A percentile compares a stretch with the other conserved stretches of the same genome.
Evolutionary conservation across 352 stramenopile species (phyloP).

Genomic region (Globisporangium paddicum): DNA sequence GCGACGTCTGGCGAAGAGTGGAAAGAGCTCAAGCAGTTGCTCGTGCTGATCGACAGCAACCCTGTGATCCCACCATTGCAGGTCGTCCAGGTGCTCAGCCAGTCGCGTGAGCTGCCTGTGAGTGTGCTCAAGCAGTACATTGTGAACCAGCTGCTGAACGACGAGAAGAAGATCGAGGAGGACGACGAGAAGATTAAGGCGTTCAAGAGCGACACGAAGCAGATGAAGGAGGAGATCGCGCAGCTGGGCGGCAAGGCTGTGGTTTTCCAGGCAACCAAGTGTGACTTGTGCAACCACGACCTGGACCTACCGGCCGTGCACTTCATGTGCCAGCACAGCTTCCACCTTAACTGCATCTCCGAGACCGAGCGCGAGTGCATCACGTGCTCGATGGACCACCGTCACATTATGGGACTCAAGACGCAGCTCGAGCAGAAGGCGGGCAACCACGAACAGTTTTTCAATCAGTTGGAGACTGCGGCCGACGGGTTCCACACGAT

Average conservation of each 20-base stretch:
- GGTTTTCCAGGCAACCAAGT: constrained; percentile 90
- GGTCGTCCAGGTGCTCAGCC: constrained; percentile 81
- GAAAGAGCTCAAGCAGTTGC: constrained; percentile 75
- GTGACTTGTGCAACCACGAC: constrained; percentile 86
- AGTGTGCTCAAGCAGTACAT: constrained; percentile 85
- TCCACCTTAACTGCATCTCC: constrained; percentile 88
- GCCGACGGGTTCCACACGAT: constrained; percentile 88
- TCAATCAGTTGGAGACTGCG: constrained; percentile 88
- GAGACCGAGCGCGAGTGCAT: constrained; percentile 88
- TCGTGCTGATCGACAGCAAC: constrained; percentile 76
- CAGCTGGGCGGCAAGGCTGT: constrained; percentile 81
- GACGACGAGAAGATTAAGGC: constrained; percentile 86
- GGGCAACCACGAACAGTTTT: constrained; percentile 91
- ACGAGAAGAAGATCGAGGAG: constrained; percentile 81
- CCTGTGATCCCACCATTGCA: constrained; percentile 79
- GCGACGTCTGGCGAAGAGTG: constrained; percentile 59
- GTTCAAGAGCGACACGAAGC: constrained; percentile 83
- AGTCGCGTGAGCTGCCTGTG: constrained; percentile 76
- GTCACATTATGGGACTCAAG: constrained; percentile 82
- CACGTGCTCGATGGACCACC: constrained; percentile 84
- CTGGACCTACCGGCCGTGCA: constrained; percentile 89
- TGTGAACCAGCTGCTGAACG: constrained; percentile 72
- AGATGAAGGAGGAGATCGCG: constrained; percentile 89
- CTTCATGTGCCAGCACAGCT: constrained; percentile 91
- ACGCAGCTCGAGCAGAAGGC: constrained; percentile 86